Base-by-base conservation (phyloP, 2,329 filamentous ascomycete species). In the Calonectria honghensis region DNA sequence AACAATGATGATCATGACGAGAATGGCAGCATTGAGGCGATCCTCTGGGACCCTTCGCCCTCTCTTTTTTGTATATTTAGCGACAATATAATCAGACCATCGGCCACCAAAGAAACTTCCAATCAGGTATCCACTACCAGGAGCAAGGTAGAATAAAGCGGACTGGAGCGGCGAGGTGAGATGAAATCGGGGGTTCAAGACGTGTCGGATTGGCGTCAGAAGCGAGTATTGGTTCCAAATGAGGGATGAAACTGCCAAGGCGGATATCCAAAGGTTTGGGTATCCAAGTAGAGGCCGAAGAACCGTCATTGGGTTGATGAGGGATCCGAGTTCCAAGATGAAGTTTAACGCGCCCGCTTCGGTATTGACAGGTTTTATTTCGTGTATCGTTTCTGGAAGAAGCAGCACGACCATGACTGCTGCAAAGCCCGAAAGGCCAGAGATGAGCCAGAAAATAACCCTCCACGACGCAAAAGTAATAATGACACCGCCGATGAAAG, bases 151-250 rank as follows among this genome's bases (percentile, higher is more conserved):
- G 84, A 95, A 94, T 4, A 95, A 87, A 0, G 91, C 92, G 0
- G 89, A 90, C 80, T 93, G 90, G 29, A 94, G 88, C 0, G 93
- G 93, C 0, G 88, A 88, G 0, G 89, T 90, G 18, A 95, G 88
- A 68, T 90, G 80, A 85, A 94, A 94, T 69, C 93, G 91, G 0
- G 93, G 93, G 79, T 94, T 94, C 24, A 95, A 87, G 16, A 94
- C 90, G 79, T 94, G 94, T 32, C 93, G 91, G 73, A 94, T 94
- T 0, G 91, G 91, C 0, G 92, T 94, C 10, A 94, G 87, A 0
- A 94, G 88, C 4, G 88, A 89, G 83, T 94, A 94, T 85, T 94
- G 93, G 83, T 94, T 94, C 91, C 92, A 95, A 18, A 94, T 90
- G 0, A 95, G 86, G 24, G 89, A 87, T 2, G 89, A 90, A 16